phyloP scores from a whole-genome alignment of 1,139 yeast species.

The Blastobotrys proliferans region DNA sequence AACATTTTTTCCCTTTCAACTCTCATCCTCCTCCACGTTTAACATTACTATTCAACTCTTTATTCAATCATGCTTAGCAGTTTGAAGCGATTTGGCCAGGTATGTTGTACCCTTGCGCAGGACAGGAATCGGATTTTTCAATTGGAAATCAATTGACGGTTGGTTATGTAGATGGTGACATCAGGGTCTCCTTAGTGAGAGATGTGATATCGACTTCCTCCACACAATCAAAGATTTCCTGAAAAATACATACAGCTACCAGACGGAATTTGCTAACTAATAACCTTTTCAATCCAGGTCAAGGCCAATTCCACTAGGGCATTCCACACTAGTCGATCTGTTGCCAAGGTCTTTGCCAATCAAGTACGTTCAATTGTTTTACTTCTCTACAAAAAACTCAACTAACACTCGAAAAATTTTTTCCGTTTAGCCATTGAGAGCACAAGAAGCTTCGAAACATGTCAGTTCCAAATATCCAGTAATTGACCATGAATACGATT shows the following conservation, averaged over 20 bases:
- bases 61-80: conserved; percentile 23
- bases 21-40: neutral
- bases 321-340: conserved; percentile 29
- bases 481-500: conserved; percentile 93
- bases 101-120: conserved; percentile 19
- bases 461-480: conserved; percentile 73
- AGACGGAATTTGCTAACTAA: too few relatives aligned
- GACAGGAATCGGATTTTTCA: too few relatives aligned
- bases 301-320: conserved; percentile 16
- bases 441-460: conserved; percentile 39
- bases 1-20: conserved; percentile 4
- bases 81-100: conserved; percentile 25
- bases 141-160: too few relatives aligned
- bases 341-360: conserved; percentile 27
- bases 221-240: too few relatives aligned
- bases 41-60: neutral
- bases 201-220: too few relatives aligned
- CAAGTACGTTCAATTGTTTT: conserved; percentile 25
- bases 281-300: neutral
- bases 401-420: too few relatives aligned
- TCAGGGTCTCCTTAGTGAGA: too few relatives aligned
- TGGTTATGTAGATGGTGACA: too few relatives aligned
- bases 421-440: too few relatives aligned
- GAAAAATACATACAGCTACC: too few relatives aligned
- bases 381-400: too few relatives aligned